Base-by-base conservation (phyloP, 2,329 filamentous ascomycete genomes). In the Colletotrichum phormii region DNA sequence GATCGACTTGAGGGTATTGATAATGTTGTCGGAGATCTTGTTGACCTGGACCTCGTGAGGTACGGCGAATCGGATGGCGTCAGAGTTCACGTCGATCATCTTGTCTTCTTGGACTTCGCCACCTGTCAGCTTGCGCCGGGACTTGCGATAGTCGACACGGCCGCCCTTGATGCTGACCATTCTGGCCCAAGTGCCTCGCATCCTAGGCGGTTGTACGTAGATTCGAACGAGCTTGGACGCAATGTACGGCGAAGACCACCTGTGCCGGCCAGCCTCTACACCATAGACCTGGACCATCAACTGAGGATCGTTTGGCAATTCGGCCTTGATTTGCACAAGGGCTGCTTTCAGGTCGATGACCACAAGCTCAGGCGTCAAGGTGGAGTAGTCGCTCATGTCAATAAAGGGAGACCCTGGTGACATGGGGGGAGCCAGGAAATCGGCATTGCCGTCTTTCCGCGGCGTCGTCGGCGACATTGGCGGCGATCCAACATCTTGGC, bases 41-140 rank as follows among this genome's bases (percentile, higher is more conserved):
- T 97, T 93, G 78, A 98, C 89, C 29, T 97, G 91, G 77, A 99
- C 89, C 77, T 98, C 95, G 82, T 98, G 95, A 1, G 97, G 97
- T 12, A 99, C 92, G 6, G 93, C 95, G 57, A 98, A 81, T 13
- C 97, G 92, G 74, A 98, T 93, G 11, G 95, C 95, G 76, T 98
- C 97, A 0, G 93, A 90, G 53, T 90, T 91, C 9, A 98, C 82
- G 80, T 99, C 97, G 67, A 98, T 90, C 64, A 95, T 93, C 75
- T 91, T 94, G 73, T 98, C 94, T 33, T 95, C 91, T 1, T 91
- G 86, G 57, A 91, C 82, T 2, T 82, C 88, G 1, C 89, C 89
- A 12, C 80, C 81, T 0, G 89, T 85, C 15, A 89, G 86, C 80
- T 95, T 96, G 67, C 90, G 89, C 74, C 91, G 92, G 33, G 91